Base-by-base conservation (phyloP, 805 yeast species). In the Metschnikowia noctiluminum region DNA sequence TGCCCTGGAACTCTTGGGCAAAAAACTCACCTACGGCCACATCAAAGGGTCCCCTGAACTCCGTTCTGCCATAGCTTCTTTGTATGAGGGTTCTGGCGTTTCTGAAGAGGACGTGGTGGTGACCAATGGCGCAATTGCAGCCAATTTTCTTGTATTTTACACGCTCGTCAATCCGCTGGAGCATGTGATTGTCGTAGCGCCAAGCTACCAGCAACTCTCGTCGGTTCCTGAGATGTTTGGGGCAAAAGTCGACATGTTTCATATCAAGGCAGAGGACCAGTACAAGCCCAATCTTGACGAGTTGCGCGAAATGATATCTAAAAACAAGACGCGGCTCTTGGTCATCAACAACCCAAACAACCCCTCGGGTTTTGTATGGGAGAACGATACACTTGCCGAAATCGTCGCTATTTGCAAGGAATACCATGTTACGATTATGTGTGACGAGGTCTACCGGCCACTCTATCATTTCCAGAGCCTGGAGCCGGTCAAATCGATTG, bases 71-170 rank as follows among this genome's bases (percentile, higher is more conserved):
- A 68, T 79, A 38, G 67, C 76, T 10, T 49, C 59, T 1, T 41
- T 78, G 12, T 74, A 77, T 53, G 59, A 61, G 40, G 66, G 60
- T 11, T 56, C 59, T 3, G 40, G 38, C 7, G 52, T 57, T 12
- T 48, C 53, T 8, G 51, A 52, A 1, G 75, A 73, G 2, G 60
- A 79, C 47, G 71, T 79, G 27, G 67, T 79, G 16, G 59, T 78
- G 28, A 76, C 81, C 26, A 77, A 77, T 55, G 84, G 84, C 27
- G 82, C 81, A 3, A 80, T 80, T 60, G 83, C 78, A 7, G 82
- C 78, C 31, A 79, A 79, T 53, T 79, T 77, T 55, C 62, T 78
- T 28, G 52, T 69, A 1, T 68, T 74, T 49, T 78, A 77, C 51
- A 60, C 78, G 0, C 50, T 79, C 5, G 71, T 73, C 7, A 71